Conservation (phyloP, 768 basidiomycete genomes). For the Coprinopsis marcescibilis region DNA sequence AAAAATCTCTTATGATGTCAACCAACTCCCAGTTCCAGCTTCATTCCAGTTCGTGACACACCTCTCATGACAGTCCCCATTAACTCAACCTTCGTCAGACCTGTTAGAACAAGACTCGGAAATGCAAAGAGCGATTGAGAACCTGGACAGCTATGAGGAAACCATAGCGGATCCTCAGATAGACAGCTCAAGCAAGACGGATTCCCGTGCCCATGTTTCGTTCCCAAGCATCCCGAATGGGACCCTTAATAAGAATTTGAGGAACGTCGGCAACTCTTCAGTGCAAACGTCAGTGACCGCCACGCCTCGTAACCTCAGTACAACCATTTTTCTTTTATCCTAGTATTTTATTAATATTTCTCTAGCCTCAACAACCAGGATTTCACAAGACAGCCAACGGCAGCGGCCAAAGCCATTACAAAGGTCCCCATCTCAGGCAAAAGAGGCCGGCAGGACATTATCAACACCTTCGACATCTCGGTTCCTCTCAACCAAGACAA, state of each 20-base stretch:
- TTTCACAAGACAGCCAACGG: no score
- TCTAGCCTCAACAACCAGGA: no score
- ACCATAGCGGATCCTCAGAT: background rate
- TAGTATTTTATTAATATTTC: no score
- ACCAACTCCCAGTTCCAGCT: constrained; percentile 39
- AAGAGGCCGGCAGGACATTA: background rate
- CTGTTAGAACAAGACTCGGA: constrained; percentile 65
- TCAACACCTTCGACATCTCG: background rate
- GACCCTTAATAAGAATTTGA: background rate
- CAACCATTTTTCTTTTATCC: no score
- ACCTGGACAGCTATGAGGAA: constrained; percentile 47
- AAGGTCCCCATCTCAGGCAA: background rate
- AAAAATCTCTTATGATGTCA: constrained; percentile 52
- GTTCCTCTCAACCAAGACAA: background rate
- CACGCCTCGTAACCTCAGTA: no score
- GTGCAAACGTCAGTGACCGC: no score
- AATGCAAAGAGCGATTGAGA: constrained; percentile 61
- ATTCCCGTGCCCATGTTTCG: background rate
- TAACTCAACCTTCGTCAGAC: constrained; percentile 34
- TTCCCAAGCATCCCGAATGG: background rate
- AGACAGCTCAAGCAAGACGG: no score
- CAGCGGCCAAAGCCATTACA: no score
- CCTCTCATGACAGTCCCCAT: constrained; percentile 10
- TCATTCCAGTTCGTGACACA: constrained; percentile 56
- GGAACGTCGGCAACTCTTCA: no score